Conservation (phyloP, 306 rosid species). For the Malus sylvestris region DNA sequence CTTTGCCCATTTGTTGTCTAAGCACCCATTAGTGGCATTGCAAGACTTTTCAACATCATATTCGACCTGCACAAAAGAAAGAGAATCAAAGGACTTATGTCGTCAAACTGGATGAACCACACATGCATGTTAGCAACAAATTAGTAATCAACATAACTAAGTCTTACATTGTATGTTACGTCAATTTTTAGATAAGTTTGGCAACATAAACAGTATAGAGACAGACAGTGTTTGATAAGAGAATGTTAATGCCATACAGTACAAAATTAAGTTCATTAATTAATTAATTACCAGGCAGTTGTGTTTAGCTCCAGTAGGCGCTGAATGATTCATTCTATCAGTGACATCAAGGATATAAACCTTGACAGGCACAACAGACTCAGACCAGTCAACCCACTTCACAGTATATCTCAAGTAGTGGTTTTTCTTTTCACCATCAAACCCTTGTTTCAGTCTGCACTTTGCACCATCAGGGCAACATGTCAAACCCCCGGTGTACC, state of each 20-base stretch:
- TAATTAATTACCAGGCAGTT: conserved; percentile 28
- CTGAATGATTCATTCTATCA: conserved; percentile 31
- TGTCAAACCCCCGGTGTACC: conserved; percentile 46
- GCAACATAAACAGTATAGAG: too few relatives aligned
- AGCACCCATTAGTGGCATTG: conserved; percentile 17
- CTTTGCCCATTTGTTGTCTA: conserved; percentile 28
- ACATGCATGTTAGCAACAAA: background rate
- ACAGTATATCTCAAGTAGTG: conserved; percentile 62
- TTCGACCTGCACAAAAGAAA: conserved; percentile 39
- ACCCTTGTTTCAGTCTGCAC: conserved; percentile 46
- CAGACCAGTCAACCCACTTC: conserved; percentile 70
- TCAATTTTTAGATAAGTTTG: too few relatives aligned
- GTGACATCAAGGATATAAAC: conserved; percentile 61
- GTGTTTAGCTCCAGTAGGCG: conserved; percentile 19
- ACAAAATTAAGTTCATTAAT: conserved; percentile 7
- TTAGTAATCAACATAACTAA: too few relatives aligned
- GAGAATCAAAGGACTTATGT: too few relatives aligned
- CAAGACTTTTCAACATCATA: conserved; percentile 49
- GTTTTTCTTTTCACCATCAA: conserved; percentile 35
- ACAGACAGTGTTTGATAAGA: background rate
- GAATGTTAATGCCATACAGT: background rate
- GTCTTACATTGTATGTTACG: background rate
- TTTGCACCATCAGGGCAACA: conserved; percentile 54
- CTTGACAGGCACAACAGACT: conserved; percentile 50
- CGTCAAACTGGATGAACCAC: background rate